Conservation (phyloP, 2,329 filamentous ascomycete genomes). For the Botrytis sinoallii region DNA sequence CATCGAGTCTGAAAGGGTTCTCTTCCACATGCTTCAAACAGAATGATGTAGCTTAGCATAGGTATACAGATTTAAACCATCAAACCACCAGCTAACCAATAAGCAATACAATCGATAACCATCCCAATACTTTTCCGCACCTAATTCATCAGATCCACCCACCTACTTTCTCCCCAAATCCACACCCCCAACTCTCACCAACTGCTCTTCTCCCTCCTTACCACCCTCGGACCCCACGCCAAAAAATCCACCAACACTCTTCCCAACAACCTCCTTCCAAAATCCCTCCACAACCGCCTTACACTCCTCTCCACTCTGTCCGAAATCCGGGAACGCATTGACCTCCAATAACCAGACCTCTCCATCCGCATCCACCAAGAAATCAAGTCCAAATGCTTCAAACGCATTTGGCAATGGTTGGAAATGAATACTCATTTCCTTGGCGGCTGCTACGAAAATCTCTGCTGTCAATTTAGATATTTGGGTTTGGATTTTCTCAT, state of each 20-base stretch:
- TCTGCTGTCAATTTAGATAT: slow-evolving; percentile 73
- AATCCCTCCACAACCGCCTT: slow-evolving; percentile 69
- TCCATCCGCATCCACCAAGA: slow-evolving; percentile 67
- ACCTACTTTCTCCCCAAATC: slow-evolving; percentile 8
- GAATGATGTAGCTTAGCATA: neutral
- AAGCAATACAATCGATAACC: neutral
- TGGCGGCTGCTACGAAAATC: slow-evolving; percentile 80
- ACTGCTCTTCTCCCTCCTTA: slow-evolving; percentile 32
- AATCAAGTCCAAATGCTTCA: slow-evolving; percentile 90
- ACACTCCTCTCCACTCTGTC: slow-evolving; percentile 78
- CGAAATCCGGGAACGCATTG: slow-evolving; percentile 95
- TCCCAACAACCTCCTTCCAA: slow-evolving; percentile 69
- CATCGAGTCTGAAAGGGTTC: neutral
- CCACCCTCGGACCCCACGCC: slow-evolving; percentile 34
- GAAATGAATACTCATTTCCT: slow-evolving; percentile 85
- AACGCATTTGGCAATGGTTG: slow-evolving; percentile 85
- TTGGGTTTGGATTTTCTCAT: slow-evolving; percentile 65
- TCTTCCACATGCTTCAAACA: neutral
- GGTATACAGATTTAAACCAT: neutral
- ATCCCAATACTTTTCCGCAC: neutral
- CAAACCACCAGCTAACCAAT: neutral
- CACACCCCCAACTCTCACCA: slow-evolving; percentile 50
- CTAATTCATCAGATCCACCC: neutral
- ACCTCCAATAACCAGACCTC: slow-evolving; percentile 76
- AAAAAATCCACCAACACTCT: slow-evolving; percentile 69